These are phyloP conservation scores for Solanum lycopersicoides DNA, from an alignment of 257 asterid species.

Conservation along the genomic window DNA sequence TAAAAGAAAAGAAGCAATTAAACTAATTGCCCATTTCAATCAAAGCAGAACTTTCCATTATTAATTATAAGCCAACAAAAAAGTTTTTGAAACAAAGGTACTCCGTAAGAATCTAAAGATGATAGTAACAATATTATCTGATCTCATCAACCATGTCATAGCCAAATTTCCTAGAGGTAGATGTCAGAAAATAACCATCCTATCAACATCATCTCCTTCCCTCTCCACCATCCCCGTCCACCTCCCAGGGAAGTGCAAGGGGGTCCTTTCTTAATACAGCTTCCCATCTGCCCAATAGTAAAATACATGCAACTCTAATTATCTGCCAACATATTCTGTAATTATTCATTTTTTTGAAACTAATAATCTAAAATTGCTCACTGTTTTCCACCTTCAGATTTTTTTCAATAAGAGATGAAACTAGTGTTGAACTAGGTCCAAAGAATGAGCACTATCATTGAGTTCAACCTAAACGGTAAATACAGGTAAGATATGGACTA, in stretches of 20 bases:
- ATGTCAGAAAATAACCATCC: neutral
- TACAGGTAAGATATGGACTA: neutral
- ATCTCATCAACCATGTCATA: neutral
- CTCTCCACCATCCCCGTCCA: neutral
- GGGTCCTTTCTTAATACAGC: neutral
- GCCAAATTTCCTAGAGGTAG: neutral
- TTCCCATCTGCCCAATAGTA: neutral
- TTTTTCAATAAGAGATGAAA: neutral
- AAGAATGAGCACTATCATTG: neutral
- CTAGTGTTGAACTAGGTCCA: neutral
- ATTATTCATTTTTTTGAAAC: neutral
- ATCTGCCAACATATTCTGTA: neutral
- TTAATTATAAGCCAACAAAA: neutral
- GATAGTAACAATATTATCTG: neutral
- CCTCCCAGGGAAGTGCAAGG: neutral
- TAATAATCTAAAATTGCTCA: neutral
- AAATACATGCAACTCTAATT: neutral
- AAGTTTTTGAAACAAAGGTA: neutral
- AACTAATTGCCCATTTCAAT: neutral
- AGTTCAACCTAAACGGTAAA: neutral
- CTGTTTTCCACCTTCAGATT: neutral
- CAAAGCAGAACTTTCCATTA: neutral
- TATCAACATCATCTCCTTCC: neutral
- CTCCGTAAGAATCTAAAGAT: neutral
- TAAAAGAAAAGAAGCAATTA: neutral